phyloP scores from a whole-genome alignment of 768 basidiomycete genomes.

The Auriscalpium vulgare region DNA sequence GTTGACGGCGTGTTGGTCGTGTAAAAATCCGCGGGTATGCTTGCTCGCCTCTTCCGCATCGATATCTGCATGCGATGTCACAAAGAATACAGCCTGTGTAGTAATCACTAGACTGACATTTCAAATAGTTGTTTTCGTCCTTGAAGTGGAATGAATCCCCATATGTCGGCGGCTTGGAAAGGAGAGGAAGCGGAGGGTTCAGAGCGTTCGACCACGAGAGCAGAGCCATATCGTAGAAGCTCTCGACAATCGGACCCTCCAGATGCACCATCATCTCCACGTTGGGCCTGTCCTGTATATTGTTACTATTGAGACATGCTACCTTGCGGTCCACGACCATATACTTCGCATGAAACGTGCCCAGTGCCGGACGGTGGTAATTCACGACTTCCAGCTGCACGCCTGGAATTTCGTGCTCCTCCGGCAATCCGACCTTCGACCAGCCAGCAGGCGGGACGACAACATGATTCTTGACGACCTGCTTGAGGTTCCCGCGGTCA shows the following conservation, averaged over 20 bases:
- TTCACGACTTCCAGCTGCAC: constrained; percentile 55
- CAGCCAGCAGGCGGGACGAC: constrained; percentile 39
- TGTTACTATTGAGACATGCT: constrained; percentile 58
- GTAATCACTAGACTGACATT: constrained; percentile 11
- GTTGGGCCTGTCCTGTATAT: constrained; percentile 52
- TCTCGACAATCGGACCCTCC: constrained; percentile 63
- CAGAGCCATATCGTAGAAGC: constrained; percentile 62
- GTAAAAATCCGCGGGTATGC: constrained; percentile 2
- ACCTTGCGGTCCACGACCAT: constrained; percentile 63
- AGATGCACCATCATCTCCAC: constrained; percentile 61
- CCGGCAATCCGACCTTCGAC: constrained; percentile 42
- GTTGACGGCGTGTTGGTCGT: not conserved
- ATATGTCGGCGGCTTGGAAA: constrained; percentile 24
- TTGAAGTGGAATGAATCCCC: constrained; percentile 34
- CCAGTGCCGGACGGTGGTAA: constrained; percentile 45
- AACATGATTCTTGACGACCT: constrained; percentile 39
- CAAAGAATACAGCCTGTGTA: not conserved
- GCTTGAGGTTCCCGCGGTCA: constrained; percentile 56
- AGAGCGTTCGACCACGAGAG: constrained; percentile 49
- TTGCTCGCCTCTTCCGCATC: not conserved
- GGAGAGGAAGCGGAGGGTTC: constrained; percentile 36
- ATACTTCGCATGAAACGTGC: constrained; percentile 69
- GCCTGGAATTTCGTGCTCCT: constrained; percentile 47
- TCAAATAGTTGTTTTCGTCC: constrained; percentile 22
- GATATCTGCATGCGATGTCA: constrained; percentile 3